Evolutionary conservation across 352 stramenopile genomes (phyloP).

Genomic region (Phytophthora hybrid): DNA sequence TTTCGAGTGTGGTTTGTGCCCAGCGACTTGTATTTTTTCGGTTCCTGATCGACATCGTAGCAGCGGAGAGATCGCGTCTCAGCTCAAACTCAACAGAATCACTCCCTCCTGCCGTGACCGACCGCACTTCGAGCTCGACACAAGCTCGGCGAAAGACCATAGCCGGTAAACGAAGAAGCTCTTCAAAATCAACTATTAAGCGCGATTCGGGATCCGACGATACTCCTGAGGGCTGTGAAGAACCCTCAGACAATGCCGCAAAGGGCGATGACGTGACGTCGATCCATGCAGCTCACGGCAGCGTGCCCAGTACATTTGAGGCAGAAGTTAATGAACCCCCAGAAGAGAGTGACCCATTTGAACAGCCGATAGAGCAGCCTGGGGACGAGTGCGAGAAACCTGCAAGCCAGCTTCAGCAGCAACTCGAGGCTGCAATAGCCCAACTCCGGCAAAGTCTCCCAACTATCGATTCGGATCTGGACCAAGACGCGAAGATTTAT

Average conservation of each 20-base stretch:
- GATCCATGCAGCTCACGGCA: conserved; percentile 12
- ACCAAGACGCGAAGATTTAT: not conserved
- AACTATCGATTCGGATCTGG: conserved; percentile 20
- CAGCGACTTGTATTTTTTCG: conserved; percentile 72
- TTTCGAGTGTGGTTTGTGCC: conserved; percentile 58
- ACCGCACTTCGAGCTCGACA: not conserved
- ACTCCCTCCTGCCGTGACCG: not conserved
- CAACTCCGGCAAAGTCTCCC: conserved; percentile 34
- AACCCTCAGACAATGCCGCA: not conserved
- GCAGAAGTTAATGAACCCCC: not conserved
- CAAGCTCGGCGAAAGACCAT: conserved; percentile 5
- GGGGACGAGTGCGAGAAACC: conserved; percentile 33
- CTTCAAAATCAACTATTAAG: not conserved
- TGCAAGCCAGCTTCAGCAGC: conserved; percentile 29
- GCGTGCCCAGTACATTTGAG: conserved; percentile 14
- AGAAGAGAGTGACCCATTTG: not conserved
- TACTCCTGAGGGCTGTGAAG: too few relatives aligned
- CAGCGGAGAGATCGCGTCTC: conserved; percentile 28
- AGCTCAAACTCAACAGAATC: conserved; percentile 9
- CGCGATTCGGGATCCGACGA: not conserved
- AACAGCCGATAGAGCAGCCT: not conserved
- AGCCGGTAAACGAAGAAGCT: conserved; percentile 13
- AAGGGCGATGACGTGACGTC: conserved; percentile 5
- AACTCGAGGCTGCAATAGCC: conserved; percentile 35
- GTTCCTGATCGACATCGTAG: conserved; percentile 53